Conservation (phyloP, 129 eudicot genomes). For the Apium graveolens region DNA sequence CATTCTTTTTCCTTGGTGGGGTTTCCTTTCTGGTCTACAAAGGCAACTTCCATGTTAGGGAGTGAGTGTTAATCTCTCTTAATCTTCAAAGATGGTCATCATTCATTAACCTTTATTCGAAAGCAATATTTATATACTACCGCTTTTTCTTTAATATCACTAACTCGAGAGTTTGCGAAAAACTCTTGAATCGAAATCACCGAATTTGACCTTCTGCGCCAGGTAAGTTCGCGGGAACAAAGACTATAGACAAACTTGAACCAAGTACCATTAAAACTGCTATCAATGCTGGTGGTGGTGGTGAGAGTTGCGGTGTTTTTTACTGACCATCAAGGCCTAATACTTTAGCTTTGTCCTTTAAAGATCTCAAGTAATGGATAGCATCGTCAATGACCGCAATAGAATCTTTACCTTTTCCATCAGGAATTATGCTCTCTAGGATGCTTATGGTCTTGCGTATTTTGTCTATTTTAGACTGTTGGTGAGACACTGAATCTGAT, state of each 20-base stretch:
- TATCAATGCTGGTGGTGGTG: not conserved
- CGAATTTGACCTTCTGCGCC: not conserved
- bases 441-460: slow-evolving; percentile 51
- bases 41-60: slow-evolving; percentile 12
- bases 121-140: slow-evolving; percentile 11
- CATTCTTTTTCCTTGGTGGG: slow-evolving; percentile 17
- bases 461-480: slow-evolving; percentile 44
- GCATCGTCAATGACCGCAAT: slow-evolving; percentile 76
- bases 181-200: slow-evolving; percentile 16
- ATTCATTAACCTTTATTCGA: slow-evolving; percentile 15
- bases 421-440: slow-evolving; percentile 60
- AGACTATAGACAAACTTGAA: slow-evolving; percentile 8
- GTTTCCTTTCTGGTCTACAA: slow-evolving; percentile 24
- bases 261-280: not conserved
- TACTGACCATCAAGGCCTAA: slow-evolving; percentile 50
- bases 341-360: slow-evolving; percentile 64
- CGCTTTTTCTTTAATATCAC: slow-evolving; percentile 4
- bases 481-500: slow-evolving; percentile 22
- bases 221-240: not conserved
- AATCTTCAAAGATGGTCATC: slow-evolving; percentile 19
- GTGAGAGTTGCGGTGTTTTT: not conserved
- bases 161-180: not conserved
- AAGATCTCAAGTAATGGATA: slow-evolving; percentile 44
- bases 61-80: slow-evolving; percentile 17
- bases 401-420: slow-evolving; percentile 57